Percentiles rank a stretch among this genome's conserved stretches.
Evolutionary conservation across 305 asterid species (phyloP).

Genomic region (Solanum aculeatissimum): DNA sequence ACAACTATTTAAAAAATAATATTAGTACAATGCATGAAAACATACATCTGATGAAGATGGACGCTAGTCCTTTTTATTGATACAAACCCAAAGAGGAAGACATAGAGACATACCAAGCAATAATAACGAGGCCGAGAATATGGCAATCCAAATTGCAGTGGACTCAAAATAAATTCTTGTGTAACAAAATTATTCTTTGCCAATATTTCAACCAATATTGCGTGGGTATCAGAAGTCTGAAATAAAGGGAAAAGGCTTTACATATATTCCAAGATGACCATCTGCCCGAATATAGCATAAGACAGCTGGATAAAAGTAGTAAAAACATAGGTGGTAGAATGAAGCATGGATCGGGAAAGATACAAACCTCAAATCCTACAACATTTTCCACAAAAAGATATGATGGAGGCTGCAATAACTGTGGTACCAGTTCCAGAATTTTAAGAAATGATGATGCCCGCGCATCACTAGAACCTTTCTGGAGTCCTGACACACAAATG

Average conservation of each 20-base stretch:
- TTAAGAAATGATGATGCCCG: conserved; percentile 83
- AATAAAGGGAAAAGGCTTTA: conserved; percentile 2
- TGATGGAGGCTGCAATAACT: conserved; percentile 50
- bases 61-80: neutral
- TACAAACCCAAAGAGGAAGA: neutral
- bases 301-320: neutral
- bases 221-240: conserved; percentile 91
- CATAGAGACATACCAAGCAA: conserved; percentile 51
- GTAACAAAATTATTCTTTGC: conserved; percentile 51
- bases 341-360: neutral
- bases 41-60: neutral
- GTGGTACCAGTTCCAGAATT: conserved; percentile 80
- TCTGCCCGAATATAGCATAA: neutral
- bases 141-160: conserved; percentile 86
- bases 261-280: neutral
- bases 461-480: conserved; percentile 89
- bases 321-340: neutral
- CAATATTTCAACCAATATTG: conserved; percentile 58
- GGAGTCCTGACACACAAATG: conserved; percentile 49
- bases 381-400: conserved; percentile 93
- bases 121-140: conserved; percentile 94
- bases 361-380: conserved; percentile 94
- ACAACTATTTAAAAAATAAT: neutral
- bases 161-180: conserved; percentile 92
- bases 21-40: neutral